These are phyloP conservation scores for Dendrostoma leiphaemia DNA, from an alignment of 2,329 filamentous ascomycete genomes.

Conservation along the genomic window DNA sequence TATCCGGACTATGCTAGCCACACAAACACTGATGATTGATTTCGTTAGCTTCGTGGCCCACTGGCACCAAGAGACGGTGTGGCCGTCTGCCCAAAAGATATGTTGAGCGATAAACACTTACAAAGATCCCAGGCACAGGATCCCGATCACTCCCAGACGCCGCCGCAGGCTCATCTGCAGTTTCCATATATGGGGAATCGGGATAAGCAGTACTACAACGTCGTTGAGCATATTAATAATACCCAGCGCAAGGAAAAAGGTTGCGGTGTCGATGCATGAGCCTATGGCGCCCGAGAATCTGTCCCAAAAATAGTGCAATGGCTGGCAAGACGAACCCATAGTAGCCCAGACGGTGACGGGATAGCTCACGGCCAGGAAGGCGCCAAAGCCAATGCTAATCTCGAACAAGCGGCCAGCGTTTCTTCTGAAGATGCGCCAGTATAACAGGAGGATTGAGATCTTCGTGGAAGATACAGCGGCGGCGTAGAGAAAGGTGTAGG, in stretches of 20 bases:
- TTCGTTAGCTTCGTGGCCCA: no score
- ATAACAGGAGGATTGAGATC: conserved; percentile 21
- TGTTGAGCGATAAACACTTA: no score
- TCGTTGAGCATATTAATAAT: conserved; percentile 14
- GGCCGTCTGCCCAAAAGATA: no score
- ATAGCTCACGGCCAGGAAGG: conserved; percentile 11
- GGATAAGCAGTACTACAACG: conserved; percentile 15
- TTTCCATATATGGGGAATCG: conserved; percentile 16
- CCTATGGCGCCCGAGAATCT: conserved; percentile 12
- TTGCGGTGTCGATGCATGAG: background rate
- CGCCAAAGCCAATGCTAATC: background rate
- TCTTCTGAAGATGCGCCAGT: conserved; percentile 13
- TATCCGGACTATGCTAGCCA: conserved; percentile 1
- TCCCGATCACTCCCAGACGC: conserved; percentile 15
- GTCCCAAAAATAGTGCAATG: conserved; percentile 18
- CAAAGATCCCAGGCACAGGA: conserved; percentile 18
- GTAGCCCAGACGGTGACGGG: conserved; percentile 17
- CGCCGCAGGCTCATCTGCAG: conserved; percentile 16
- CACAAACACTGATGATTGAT: background rate
- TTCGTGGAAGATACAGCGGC: conserved; percentile 18
- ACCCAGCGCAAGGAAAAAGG: conserved; percentile 4
- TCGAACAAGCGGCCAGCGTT: background rate
- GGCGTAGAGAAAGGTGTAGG: conserved; percentile 19
- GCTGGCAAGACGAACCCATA: conserved; percentile 14
- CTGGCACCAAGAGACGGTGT: no score